Base-by-base conservation (phyloP, 2,329 filamentous ascomycete genomes). In the Immersiporthe knoxdaviesiana region DNA sequence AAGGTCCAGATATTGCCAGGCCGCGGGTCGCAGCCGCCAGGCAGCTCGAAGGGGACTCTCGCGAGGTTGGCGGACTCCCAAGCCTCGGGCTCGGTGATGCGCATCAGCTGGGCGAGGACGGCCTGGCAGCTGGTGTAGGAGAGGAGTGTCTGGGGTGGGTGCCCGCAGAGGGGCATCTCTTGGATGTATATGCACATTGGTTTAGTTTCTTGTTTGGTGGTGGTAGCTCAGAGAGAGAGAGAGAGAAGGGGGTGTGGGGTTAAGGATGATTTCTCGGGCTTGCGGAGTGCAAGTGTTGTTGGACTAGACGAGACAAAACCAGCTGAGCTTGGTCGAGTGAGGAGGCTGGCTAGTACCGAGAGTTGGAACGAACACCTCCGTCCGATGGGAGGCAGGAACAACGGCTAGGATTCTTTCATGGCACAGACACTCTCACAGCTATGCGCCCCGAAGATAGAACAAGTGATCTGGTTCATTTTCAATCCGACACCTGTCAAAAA, bases 131-230 rank as follows among this genome's bases (percentile, higher is more conserved):
- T 73, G 2, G 74, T 71, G 3, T 74, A 75, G 27, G 72, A 69
- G 18, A 75, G 63, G 21, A 77, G 67, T 44, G 66, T 67, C 1
- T 60, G 68, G n/a, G 70, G 63, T 14, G 59, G 37, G 66, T 77
- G 75, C 2, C 52, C 67, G 66, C 75, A 77, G 39, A 74, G 72
- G 32, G 73, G 73, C 14, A 71, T 70, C 2, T 73, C 61, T 21
- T 70, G 59, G 41, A 75, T 65, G 70, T 74, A 77, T 39, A 73
- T 62, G 56, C 76, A 77, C 75, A 76, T 77, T n/a, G 12, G 24
- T 21, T 47, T 10, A 16, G 16, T 44, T 44, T 44, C 8, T 35
- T 35, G 4, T 35, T 35, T 35, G 35, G 4, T 35, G 35, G n/a
- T n/a, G n/a, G n/a, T n/a, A n/a, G n/a, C n/a, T n/a, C n/a, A n/a